These are phyloP conservation scores for Penicillium sp. DNA, from an alignment of 2,329 filamentous ascomycete species.

Conservation along the genomic window DNA sequence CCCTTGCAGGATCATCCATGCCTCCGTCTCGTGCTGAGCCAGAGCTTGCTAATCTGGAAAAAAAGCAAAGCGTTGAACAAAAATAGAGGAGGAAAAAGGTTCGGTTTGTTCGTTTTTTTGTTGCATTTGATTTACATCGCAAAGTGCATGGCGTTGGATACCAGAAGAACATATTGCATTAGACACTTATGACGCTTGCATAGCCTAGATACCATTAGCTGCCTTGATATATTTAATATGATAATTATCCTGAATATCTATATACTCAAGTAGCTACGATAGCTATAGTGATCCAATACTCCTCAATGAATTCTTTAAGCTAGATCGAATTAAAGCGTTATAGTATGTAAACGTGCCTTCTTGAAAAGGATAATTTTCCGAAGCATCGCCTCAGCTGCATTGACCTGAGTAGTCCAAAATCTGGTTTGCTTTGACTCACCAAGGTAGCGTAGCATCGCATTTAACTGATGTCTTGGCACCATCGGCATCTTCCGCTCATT, in stretches of 20 bases:
- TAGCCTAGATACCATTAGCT: not conserved
- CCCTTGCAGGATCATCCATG: slow-evolving; percentile 15
- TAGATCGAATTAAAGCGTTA: not conserved
- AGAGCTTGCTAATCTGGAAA: not conserved
- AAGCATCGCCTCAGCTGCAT: not conserved
- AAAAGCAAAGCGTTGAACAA: not conserved
- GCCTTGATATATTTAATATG: not conserved
- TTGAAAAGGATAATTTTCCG: not conserved
- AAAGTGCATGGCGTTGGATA: slow-evolving; percentile 12
- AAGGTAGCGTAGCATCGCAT: not conserved
- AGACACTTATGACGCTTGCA: not conserved
- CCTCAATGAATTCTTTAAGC: not conserved
- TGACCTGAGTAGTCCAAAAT: not conserved
- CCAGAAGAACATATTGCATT: not conserved
- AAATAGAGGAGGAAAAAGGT: not conserved
- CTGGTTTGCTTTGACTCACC: not conserved
- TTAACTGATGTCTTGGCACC: slow-evolving; percentile 7
- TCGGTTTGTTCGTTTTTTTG: not conserved
- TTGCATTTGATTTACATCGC: not conserved
- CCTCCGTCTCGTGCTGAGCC: slow-evolving; percentile 10
- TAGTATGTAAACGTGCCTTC: not conserved
- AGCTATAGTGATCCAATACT: not conserved
- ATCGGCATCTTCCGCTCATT: not conserved
- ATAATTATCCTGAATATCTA: not conserved
- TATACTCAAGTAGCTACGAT: not conserved